phyloP scores from a whole-genome alignment of 768 basidiomycete genomes.

The Leucogyrophana mollusca region DNA sequence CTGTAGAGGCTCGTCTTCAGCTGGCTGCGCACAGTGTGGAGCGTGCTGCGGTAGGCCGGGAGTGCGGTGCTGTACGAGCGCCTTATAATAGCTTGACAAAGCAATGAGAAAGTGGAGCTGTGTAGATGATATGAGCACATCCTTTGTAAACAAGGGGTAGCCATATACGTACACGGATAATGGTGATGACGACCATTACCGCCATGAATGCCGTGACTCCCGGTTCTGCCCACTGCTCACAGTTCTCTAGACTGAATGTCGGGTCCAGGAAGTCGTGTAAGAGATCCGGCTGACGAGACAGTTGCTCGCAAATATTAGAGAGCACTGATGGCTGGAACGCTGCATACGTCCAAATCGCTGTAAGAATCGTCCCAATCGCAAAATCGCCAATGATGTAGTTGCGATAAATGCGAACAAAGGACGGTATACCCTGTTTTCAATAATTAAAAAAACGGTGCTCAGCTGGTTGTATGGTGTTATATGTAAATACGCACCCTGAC shows the following conservation, averaged over 20 bases:
- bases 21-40: conserved; percentile 14
- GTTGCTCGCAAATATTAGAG: conserved; percentile 67
- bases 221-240: conserved; percentile 75
- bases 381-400: conserved; percentile 83
- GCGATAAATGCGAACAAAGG: conserved; percentile 75
- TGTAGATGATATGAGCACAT: not conserved
- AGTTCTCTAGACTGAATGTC: conserved; percentile 76
- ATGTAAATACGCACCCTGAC: conserved; percentile 49
- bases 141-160: not conserved
- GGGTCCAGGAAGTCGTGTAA: conserved; percentile 68
- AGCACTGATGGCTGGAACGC: conserved; percentile 56
- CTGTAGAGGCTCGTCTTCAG: conserved; percentile 38
- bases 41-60: conserved; percentile 13
- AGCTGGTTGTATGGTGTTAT: not conserved
- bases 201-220: conserved; percentile 59
- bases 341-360: conserved; percentile 54
- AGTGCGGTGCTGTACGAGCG: conserved; percentile 46
- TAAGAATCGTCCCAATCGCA: conserved; percentile 61
- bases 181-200: conserved; percentile 57
- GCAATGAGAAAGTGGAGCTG: conserved; percentile 79
- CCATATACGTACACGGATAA: conserved; percentile 57
- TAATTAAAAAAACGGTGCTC: not conserved
- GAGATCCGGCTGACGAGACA: conserved; percentile 73
- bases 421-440: conserved; percentile 50
- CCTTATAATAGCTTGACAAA: conserved; percentile 62